Evolutionary conservation across 2,329 filamentous ascomycete species (phyloP).

Genomic region (Colletotrichum aenigma): DNA sequence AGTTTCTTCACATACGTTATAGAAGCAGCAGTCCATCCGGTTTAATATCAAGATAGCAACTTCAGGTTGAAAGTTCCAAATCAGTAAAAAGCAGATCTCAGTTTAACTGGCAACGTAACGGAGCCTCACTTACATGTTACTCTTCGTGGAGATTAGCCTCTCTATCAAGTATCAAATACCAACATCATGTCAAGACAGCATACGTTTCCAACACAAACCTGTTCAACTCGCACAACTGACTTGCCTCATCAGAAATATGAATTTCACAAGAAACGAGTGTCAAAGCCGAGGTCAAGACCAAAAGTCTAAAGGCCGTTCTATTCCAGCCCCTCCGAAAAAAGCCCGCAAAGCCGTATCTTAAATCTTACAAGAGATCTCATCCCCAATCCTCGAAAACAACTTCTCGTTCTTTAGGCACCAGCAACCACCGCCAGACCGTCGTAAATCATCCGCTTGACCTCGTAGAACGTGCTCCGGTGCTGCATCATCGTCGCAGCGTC

Average conservation of each 20-base stretch:
- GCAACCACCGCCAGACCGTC: constrained; percentile 91
- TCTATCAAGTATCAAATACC: background rate
- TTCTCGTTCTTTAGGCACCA: background rate
- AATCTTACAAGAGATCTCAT: background rate
- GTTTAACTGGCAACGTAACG: rapidly evolving
- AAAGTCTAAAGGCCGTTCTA: background rate
- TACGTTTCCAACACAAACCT: background rate
- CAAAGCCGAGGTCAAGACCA: background rate
- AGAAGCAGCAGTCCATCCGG: background rate
- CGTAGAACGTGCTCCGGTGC: constrained; percentile 75
- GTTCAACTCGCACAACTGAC: background rate
- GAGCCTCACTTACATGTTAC: rapidly evolving
- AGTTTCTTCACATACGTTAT: background rate
- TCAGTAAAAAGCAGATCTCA: background rate
- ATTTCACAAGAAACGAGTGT: background rate
- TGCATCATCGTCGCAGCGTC: constrained; percentile 43
- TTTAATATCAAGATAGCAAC: background rate
- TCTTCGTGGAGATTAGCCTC: rapidly evolving
- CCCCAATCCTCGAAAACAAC: background rate
- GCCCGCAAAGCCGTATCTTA: background rate
- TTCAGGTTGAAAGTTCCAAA: background rate
- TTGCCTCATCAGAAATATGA: background rate
- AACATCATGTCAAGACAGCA: background rate
- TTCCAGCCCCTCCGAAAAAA: background rate
- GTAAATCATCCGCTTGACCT: constrained; percentile 90